These are phyloP conservation scores for Chenopodium formosanum DNA, from an alignment of 148 eudicot genomes.

Conservation along the genomic window DNA sequence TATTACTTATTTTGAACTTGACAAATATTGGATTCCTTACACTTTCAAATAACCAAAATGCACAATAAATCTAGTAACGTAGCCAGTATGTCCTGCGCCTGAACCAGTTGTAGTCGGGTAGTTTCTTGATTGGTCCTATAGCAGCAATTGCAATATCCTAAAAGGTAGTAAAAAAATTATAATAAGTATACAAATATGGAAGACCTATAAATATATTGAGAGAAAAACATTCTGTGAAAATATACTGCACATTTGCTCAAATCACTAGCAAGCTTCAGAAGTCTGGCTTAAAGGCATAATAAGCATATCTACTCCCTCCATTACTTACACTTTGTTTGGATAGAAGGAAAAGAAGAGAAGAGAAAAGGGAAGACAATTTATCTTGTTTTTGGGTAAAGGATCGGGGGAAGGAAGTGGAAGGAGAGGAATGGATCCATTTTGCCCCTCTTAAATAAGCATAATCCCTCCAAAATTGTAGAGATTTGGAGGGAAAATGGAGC, in stretches of 20 bases:
- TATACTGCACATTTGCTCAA: background rate
- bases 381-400: too few relatives aligned
- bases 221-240: background rate
- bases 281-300: background rate
- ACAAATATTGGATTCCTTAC: background rate
- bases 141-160: slow-evolving; percentile 55
- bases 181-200: background rate
- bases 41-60: background rate
- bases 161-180: background rate
- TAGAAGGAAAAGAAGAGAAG: too few relatives aligned
- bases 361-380: too few relatives aligned
- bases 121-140: slow-evolving; percentile 40
- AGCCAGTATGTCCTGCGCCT: slow-evolving; percentile 59
- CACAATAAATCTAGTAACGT: slow-evolving; percentile 33
- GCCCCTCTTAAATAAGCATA: too few relatives aligned
- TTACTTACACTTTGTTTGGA: too few relatives aligned
- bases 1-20: background rate
- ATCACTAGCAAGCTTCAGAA: background rate
- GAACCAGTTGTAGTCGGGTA: slow-evolving; percentile 66
- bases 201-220: too few relatives aligned
- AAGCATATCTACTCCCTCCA: too few relatives aligned
- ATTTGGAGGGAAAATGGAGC: too few relatives aligned
- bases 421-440: too few relatives aligned
- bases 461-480: too few relatives aligned
- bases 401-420: too few relatives aligned